phyloP scores from a whole-genome alignment of 148 eudicot genomes.

The Dysphania ambrosioides region DNA sequence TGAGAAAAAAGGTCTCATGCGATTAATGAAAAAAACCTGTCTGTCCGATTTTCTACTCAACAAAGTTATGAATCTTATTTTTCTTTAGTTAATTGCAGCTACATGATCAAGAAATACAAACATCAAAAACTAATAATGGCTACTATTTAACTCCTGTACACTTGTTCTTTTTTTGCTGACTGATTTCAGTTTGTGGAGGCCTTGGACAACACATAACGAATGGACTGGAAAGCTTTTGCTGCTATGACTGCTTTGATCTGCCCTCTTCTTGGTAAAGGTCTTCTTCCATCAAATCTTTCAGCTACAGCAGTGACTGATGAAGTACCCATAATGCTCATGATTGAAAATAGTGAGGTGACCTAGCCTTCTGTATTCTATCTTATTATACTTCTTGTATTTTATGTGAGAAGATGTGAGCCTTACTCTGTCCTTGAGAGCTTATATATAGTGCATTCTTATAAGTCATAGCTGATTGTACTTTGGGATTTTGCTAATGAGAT shows the following conservation, averaged over 20 bases:
- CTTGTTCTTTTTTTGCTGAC: not conserved
- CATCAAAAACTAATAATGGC: not conserved
- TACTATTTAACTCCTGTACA: not conserved
- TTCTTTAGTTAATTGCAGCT: not conserved
- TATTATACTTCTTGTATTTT: not conserved
- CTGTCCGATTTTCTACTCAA: not conserved
- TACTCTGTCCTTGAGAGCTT: not conserved
- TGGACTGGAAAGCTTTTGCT: slow-evolving; percentile 30
- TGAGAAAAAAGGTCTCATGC: not conserved
- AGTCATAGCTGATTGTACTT: not conserved
- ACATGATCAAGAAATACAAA: slow-evolving; percentile 2
- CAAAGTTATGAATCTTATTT: not conserved
- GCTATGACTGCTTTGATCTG: slow-evolving; percentile 37
- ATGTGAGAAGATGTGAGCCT: slow-evolving; percentile 9
- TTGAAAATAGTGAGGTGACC: not conserved
- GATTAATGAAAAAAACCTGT: not conserved
- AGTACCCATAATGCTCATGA: slow-evolving; percentile 6
- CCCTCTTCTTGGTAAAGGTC: slow-evolving; percentile 26
- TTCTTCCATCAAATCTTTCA: slow-evolving; percentile 10
- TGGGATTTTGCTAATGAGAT: slow-evolving; percentile 1
- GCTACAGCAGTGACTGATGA: not conserved
- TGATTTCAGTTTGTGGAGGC: not conserved
- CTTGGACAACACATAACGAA: slow-evolving; percentile 23
- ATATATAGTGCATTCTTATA: not conserved
- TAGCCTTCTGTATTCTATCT: not conserved